Percentiles rank a stretch among this genome's conserved stretches.
Evolutionary conservation across 2,329 filamentous ascomycete species (phyloP).

Genomic region (Alternaria sp.): DNA sequence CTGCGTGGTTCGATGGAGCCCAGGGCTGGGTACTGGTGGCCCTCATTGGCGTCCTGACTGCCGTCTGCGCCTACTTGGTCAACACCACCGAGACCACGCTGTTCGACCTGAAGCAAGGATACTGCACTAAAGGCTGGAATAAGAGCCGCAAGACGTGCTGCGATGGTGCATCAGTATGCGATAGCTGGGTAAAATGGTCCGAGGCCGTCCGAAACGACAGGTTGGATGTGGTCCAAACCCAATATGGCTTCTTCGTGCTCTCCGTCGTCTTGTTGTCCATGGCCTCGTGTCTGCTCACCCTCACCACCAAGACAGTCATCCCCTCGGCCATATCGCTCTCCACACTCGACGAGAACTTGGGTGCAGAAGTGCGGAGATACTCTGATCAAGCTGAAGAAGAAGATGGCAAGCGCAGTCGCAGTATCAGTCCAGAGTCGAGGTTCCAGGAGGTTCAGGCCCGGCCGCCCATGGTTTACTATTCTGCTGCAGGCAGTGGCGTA

Average conservation of each 20-base stretch:
- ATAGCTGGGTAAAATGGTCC: constrained; percentile 71
- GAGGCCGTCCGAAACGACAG: constrained; percentile 62
- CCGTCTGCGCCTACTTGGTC: constrained; percentile 85
- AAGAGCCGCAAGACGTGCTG: constrained; percentile 75
- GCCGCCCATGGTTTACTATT: constrained; percentile 90
- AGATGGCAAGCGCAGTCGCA: constrained; percentile 52
- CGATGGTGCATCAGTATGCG: constrained; percentile 61
- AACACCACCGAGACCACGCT: constrained; percentile 85
- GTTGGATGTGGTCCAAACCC: constrained; percentile 66
- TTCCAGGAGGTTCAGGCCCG: constrained; percentile 52
- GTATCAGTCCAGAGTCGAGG: constrained; percentile 51
- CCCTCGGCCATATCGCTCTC: constrained; percentile 86
- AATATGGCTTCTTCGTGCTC: constrained; percentile 78
- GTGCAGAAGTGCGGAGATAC: constrained; percentile 60
- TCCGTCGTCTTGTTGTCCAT: constrained; percentile 75
- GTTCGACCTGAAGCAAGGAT: constrained; percentile 92
- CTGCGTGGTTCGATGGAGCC: constrained; percentile 80
- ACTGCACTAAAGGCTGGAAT: constrained; percentile 76
- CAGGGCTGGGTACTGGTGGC: constrained; percentile 96
- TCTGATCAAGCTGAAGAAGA: constrained; percentile 55
- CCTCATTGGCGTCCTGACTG: constrained; percentile 85
- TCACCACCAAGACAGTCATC: constrained; percentile 92
- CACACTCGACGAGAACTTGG: constrained; percentile 92
- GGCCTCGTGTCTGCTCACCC: constrained; percentile 78
- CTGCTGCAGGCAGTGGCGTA: constrained; percentile 93